Conservation (phyloP, 2,329 filamentous ascomycete species). For the Phialophora expanda region DNA sequence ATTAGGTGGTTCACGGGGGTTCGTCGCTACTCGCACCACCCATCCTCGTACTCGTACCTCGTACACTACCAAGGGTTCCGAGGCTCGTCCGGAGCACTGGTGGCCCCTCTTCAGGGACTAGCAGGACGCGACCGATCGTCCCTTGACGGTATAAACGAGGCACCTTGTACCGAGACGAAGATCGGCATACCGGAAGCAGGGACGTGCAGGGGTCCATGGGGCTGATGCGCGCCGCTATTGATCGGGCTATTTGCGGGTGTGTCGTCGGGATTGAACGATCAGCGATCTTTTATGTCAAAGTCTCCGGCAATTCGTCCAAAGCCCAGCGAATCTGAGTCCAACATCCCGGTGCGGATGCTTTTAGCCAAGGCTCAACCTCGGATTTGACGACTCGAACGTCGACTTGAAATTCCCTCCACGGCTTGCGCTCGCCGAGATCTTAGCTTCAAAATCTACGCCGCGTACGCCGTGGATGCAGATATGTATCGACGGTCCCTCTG, state of each 20-base stretch:
- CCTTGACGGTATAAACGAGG: not conserved
- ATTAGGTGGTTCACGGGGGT: not conserved
- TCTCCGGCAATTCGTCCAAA: not conserved
- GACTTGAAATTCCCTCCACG: not conserved
- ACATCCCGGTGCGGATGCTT: not conserved
- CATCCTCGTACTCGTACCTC: not conserved
- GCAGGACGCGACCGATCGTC: not conserved
- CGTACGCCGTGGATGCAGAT: not conserved
- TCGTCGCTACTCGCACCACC: not conserved
- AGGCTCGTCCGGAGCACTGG: too few relatives aligned
- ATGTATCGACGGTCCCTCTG: not conserved
- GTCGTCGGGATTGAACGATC: not conserved
- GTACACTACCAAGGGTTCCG: not conserved
- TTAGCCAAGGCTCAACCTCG: not conserved
- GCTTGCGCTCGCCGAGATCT: not conserved
- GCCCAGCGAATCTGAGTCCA: not conserved
- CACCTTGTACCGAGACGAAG: not conserved
- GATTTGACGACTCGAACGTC: not conserved
- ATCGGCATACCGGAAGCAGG: not conserved
- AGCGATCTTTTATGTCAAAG: slow-evolving; percentile 1
- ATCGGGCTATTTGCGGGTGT: not conserved
- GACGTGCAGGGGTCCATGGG: not conserved
- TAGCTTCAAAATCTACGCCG: not conserved
- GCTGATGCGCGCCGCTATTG: not conserved
- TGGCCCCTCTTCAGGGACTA: not conserved